phyloP scores from a whole-genome alignment of 805 yeast species.

The Ogataea philodendri region DNA sequence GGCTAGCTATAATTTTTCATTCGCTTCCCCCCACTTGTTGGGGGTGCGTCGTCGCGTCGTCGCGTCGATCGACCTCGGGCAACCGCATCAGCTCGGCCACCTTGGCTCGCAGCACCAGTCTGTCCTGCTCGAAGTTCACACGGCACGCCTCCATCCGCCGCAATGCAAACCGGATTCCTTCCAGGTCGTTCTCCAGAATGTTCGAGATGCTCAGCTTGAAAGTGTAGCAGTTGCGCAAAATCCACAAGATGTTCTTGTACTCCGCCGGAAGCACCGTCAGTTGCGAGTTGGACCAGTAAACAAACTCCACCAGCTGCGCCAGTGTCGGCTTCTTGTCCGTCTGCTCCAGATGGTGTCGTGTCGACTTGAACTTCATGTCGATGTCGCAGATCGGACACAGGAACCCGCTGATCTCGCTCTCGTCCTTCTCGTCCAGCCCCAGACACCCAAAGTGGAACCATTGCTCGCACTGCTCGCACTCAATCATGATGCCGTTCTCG shows the following conservation, averaged over 20 bases:
- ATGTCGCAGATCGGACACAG: conserved; percentile 56
- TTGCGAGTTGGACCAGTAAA: conserved; percentile 13
- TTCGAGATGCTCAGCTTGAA: conserved; percentile 11
- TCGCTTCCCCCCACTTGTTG: conserved; percentile 2
- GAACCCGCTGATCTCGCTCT: conserved; percentile 39
- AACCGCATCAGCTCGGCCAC: conserved; percentile 20
- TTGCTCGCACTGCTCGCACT: conserved; percentile 66
- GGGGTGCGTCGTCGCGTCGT: conserved; percentile 2
- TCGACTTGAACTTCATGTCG: conserved; percentile 21
- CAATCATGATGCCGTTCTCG: conserved; percentile 64
- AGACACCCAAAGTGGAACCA: conserved; percentile 71
- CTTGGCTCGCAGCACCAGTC: conserved; percentile 32
- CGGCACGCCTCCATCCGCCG: conserved; percentile 49
- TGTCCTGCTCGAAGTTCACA: conserved; percentile 20
- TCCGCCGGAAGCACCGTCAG: conserved; percentile 21
- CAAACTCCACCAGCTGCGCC: conserved; percentile 15
- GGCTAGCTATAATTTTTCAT: conserved; percentile 9
- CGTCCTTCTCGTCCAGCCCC: conserved; percentile 31
- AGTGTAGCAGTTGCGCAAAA: conserved; percentile 13
- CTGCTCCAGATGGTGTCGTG: conserved; percentile 15
- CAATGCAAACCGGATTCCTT: conserved; percentile 37
- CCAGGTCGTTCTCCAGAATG: conserved; percentile 18
- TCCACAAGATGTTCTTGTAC: conserved; percentile 12
- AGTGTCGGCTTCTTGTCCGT: conserved; percentile 15
- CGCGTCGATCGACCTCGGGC: conserved; percentile 15